phyloP scores from a whole-genome alignment of 1,284 basidiomycete genomes.

The Neolentinus lepideus region DNA sequence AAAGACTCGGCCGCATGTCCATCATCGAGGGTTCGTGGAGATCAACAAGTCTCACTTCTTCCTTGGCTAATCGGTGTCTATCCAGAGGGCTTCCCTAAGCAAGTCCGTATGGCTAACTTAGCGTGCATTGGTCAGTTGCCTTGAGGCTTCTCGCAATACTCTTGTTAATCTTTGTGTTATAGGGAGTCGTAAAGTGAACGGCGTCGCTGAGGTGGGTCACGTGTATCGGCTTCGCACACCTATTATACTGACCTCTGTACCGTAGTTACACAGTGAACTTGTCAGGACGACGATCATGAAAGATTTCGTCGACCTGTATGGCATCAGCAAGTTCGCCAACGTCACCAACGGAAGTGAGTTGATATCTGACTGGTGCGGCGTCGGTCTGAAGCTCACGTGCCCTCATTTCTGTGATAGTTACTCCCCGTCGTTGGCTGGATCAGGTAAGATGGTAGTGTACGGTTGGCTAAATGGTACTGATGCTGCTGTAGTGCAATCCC shows the following conservation, averaged over 20 bases:
- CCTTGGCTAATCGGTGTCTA: conserved; percentile 3
- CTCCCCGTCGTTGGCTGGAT: conserved; percentile 85
- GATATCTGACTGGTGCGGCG: not conserved
- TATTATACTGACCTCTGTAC: not conserved
- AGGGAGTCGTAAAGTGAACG: conserved; percentile 85
- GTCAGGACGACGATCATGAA: conserved; percentile 78
- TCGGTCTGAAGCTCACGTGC: conserved; percentile 4
- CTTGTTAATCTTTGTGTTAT: conserved; percentile 1
- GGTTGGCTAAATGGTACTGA: conserved; percentile 6
- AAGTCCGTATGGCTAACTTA: conserved; percentile 84
- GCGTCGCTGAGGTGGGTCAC: conserved; percentile 79
- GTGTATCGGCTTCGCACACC: not conserved
- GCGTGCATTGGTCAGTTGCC: conserved; percentile 58
- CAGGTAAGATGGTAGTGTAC: conserved; percentile 32
- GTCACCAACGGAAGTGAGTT: conserved; percentile 81
- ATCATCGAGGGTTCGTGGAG: conserved; percentile 68
- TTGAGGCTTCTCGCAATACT: not conserved
- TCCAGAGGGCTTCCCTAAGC: conserved; percentile 74
- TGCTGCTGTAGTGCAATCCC: conserved; percentile 69
- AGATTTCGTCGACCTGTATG: conserved; percentile 87
- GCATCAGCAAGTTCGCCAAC: conserved; percentile 75
- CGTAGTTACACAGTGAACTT: conserved; percentile 65
- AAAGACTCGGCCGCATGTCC: conserved; percentile 77
- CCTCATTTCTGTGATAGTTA: conserved; percentile 40
- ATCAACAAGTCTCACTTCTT: not conserved